Percentiles rank a stretch among this genome's conserved stretches.
Evolutionary conservation across 495 filamentous ascomycete genomes (phyloP).

Genomic region (Choiromyces venosus): DNA sequence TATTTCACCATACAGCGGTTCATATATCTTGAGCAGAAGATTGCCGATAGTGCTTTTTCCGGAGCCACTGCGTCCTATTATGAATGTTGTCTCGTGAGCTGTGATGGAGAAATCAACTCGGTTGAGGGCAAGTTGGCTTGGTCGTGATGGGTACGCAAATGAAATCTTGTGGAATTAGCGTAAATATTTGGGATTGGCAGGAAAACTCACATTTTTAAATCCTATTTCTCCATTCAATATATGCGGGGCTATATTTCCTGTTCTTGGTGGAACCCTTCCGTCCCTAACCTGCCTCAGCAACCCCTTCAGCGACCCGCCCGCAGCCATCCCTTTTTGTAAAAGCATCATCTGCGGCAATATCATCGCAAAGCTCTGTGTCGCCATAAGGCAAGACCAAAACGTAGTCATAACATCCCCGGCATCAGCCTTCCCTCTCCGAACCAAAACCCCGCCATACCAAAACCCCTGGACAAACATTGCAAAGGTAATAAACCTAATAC

Average conservation of each 20-base stretch:
- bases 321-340: slow-evolving; percentile 72
- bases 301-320: slow-evolving; percentile 56
- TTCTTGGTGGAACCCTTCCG: slow-evolving; percentile 27
- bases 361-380: slow-evolving; percentile 65
- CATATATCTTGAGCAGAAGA: slow-evolving; percentile 71
- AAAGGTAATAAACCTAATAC: slow-evolving; percentile 67
- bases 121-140: slow-evolving; percentile 56
- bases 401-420: slow-evolving; percentile 73
- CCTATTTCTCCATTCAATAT: slow-evolving; percentile 62
- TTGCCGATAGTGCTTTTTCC: slow-evolving; percentile 89
- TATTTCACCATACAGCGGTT: slow-evolving; percentile 60
- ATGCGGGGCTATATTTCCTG: slow-evolving; percentile 41
- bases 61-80: slow-evolving; percentile 82
- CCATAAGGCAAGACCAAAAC: slow-evolving; percentile 74
- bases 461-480: slow-evolving; percentile 87
- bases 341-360: slow-evolving; percentile 70
- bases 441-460: slow-evolving; percentile 73
- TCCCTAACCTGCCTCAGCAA: slow-evolving; percentile 45
- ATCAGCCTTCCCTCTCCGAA: slow-evolving; percentile 48
- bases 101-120: slow-evolving; percentile 62
- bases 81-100: slow-evolving; percentile 67
- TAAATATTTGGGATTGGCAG: neutral
- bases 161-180: slow-evolving; percentile 53
- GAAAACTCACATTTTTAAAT: slow-evolving; percentile 58
- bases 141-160: slow-evolving; percentile 78